Percentiles rank a stretch among this genome's conserved stretches.
Evolutionary conservation across 2,329 filamentous ascomycete genomes (phyloP).

Genomic region (Penicillium occitanis): DNA sequence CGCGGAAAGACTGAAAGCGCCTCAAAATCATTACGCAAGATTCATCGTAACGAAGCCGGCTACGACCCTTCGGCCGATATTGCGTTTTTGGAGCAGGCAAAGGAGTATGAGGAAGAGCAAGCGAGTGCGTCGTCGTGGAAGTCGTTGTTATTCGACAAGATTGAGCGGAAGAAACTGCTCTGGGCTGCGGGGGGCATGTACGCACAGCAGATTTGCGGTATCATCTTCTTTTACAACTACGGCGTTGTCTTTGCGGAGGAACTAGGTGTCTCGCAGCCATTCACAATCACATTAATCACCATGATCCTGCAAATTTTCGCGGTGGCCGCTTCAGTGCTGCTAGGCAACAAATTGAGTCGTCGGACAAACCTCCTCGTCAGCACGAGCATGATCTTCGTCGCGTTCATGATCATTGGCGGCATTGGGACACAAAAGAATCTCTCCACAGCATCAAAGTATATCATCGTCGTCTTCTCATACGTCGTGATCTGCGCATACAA

Average conservation of each 20-base stretch:
- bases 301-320: constrained; percentile 15
- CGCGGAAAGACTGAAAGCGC: not conserved
- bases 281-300: constrained; percentile 10
- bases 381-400: constrained; percentile 13
- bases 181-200: constrained; percentile 15
- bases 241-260: constrained; percentile 13
- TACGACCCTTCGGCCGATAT: constrained; percentile 10
- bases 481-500: constrained; percentile 16
- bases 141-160: not conserved
- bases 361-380: constrained; percentile 8
- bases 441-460: not conserved
- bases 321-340: not conserved
- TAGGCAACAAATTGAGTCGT: constrained; percentile 7
- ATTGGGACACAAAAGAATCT: constrained; percentile 1
- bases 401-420: constrained; percentile 11
- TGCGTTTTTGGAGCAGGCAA: constrained; percentile 5
- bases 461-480: constrained; percentile 13
- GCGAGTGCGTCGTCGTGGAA: constrained; percentile 13
- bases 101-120: not conserved
- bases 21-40: constrained; percentile 9
- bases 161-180: constrained; percentile 10
- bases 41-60: not conserved
- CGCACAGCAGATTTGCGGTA: constrained; percentile 9
- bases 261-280: constrained; percentile 6
- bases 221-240: constrained; percentile 15